Evolutionary conservation across 2,329 filamentous ascomycete species (phyloP).

Genomic region (Eutypa lata): DNA sequence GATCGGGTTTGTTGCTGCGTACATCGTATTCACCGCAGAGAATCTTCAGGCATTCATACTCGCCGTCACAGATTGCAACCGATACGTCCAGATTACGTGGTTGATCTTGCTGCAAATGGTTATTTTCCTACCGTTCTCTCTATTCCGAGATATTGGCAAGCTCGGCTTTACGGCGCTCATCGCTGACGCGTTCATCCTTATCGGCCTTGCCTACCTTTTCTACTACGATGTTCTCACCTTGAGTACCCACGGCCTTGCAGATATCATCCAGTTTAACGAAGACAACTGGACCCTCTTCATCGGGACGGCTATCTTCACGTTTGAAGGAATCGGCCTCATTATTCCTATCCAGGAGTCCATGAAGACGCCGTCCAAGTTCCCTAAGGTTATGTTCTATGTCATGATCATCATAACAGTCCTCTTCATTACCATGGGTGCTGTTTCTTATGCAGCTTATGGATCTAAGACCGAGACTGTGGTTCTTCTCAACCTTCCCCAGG

Average conservation of each 20-base stretch:
- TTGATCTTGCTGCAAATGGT: slow-evolving; percentile 94
- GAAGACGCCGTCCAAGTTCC: slow-evolving; percentile 87
- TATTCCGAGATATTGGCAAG: slow-evolving; percentile 95
- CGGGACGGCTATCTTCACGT: slow-evolving; percentile 97
- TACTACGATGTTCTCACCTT: slow-evolving; percentile 93
- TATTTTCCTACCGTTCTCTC: slow-evolving; percentile 89
- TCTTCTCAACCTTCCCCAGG: slow-evolving; percentile 91
- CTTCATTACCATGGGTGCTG: slow-evolving; percentile 85
- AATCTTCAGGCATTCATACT: slow-evolving; percentile 94
- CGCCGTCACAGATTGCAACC: slow-evolving; percentile 84
- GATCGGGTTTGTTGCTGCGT: slow-evolving; percentile 89
- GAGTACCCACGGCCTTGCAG: slow-evolving; percentile 69
- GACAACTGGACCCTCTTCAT: slow-evolving; percentile 97
- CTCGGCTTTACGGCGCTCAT: slow-evolving; percentile 92
- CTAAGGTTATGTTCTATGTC: slow-evolving; percentile 78
- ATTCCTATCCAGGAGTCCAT: slow-evolving; percentile 98
- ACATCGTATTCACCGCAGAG: slow-evolving; percentile 95
- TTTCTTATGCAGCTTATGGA: slow-evolving; percentile 95
- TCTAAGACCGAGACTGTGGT: slow-evolving; percentile 95
- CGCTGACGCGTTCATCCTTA: slow-evolving; percentile 89
- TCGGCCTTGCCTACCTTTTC: slow-evolving; percentile 89
- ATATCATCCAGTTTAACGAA: slow-evolving; percentile 87
- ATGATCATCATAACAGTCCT: slow-evolving; percentile 94
- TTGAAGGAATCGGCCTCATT: slow-evolving; percentile 95
- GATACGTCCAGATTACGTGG: slow-evolving; percentile 79